These are phyloP conservation scores for Megacollybia marginata DNA, from an alignment of 768 basidiomycete species.

Conservation along the genomic window DNA sequence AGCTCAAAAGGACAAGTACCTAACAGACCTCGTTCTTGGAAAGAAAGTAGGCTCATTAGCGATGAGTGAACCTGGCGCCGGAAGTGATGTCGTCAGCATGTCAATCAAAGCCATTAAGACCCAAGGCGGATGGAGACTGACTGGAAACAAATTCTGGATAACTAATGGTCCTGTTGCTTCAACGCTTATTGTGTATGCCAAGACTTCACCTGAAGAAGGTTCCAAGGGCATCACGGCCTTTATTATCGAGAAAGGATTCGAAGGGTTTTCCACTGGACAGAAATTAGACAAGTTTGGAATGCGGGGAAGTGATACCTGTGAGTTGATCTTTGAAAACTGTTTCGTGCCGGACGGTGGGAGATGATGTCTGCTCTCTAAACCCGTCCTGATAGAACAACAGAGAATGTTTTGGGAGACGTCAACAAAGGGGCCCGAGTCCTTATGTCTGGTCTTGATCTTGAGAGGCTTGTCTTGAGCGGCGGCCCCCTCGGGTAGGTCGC, in stretches of 20 bases:
- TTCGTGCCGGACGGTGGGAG: slow-evolving; percentile 75
- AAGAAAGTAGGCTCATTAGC: slow-evolving; percentile 84
- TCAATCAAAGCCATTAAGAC: slow-evolving; percentile 72
- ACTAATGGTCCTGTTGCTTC: slow-evolving; percentile 92
- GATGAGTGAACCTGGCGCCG: slow-evolving; percentile 90
- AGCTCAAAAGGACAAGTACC: slow-evolving; percentile 77
- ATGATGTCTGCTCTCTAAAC: slow-evolving; percentile 4
- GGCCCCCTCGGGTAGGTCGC: slow-evolving; percentile 75
- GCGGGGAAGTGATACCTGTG: slow-evolving; percentile 93
- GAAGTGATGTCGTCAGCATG: slow-evolving; percentile 97
- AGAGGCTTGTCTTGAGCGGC: slow-evolving; percentile 85
- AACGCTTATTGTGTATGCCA: slow-evolving; percentile 89
- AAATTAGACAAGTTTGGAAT: slow-evolving; percentile 96
- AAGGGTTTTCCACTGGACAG: slow-evolving; percentile 83
- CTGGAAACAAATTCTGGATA: slow-evolving; percentile 96
- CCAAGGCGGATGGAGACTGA: slow-evolving; percentile 69
- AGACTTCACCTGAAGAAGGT: slow-evolving; percentile 67
- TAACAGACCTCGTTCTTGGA: slow-evolving; percentile 74
- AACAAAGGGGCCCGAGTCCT: slow-evolving; percentile 79
- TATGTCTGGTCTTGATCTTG: slow-evolving; percentile 92
- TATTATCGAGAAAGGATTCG: slow-evolving; percentile 75
- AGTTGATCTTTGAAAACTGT: slow-evolving; percentile 87
- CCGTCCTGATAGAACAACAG: slow-evolving; percentile 28
- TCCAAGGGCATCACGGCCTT: slow-evolving; percentile 92
- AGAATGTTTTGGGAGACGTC: slow-evolving; percentile 77